Evolutionary conservation across 176 grass and related monocot species (phyloP).

Genomic region (Oryza rufipogon): DNA sequence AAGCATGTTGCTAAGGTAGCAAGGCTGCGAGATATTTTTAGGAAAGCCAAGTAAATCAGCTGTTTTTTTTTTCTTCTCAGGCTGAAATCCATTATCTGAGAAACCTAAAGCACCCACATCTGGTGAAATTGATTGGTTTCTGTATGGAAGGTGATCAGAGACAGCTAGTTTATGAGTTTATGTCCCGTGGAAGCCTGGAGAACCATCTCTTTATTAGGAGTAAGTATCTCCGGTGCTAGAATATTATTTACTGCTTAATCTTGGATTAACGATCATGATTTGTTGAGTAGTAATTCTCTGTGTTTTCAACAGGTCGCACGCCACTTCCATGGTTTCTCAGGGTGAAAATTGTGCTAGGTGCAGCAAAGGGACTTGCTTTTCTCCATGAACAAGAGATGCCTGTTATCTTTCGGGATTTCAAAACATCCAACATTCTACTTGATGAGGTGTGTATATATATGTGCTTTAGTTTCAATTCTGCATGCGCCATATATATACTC

Average conservation of each 20-base stretch:
- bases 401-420: slow-evolving; percentile 83
- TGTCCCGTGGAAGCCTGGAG: slow-evolving; percentile 81
- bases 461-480: not conserved
- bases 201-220: slow-evolving; percentile 79
- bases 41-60: not conserved
- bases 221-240: slow-evolving; percentile 31
- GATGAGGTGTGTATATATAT: slow-evolving; percentile 47
- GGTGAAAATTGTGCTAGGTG: slow-evolving; percentile 78
- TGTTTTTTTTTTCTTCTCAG: slow-evolving; percentile 37
- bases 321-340: slow-evolving; percentile 71
- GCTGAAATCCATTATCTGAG: slow-evolving; percentile 83
- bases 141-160: slow-evolving; percentile 81
- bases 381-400: slow-evolving; percentile 82
- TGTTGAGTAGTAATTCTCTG: not conserved
- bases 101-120: slow-evolving; percentile 65
- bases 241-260: not conserved
- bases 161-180: slow-evolving; percentile 79
- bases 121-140: slow-evolving; percentile 78
- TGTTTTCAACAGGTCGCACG: slow-evolving; percentile 45
- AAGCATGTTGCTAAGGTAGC: too few species aligned
- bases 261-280: not conserved
- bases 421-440: slow-evolving; percentile 77
- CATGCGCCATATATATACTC: not conserved
- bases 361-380: slow-evolving; percentile 79
- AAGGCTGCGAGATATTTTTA: not conserved